Conservation (phyloP, 164 flowering plant species). For the Vitis rotundifolia region DNA sequence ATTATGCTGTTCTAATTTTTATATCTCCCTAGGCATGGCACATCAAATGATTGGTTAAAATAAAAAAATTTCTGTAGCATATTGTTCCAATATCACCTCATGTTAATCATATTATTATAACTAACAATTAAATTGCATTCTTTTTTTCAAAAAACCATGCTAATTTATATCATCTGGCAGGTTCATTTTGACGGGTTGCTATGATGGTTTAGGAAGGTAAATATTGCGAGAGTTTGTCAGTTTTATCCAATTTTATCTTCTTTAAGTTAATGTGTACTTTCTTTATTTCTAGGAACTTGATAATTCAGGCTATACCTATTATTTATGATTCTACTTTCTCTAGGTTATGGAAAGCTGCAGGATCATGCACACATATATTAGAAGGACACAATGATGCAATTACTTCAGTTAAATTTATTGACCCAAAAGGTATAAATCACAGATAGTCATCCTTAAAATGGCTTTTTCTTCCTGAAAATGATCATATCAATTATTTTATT, state of each 20-base stretch:
- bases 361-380: slow-evolving; percentile 68
- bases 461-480: background rate
- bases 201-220: slow-evolving; percentile 91
- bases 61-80: too few species aligned
- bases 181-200: slow-evolving; percentile 88
- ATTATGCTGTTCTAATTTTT: background rate
- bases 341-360: slow-evolving; percentile 85
- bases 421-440: slow-evolving; percentile 50
- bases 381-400: slow-evolving; percentile 82
- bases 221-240: background rate
- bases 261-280: background rate
- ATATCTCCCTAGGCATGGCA: background rate
- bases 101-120: too few species aligned
- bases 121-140: too few species aligned
- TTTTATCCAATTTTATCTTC: background rate
- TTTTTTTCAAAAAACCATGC: background rate
- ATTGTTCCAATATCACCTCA: too few species aligned
- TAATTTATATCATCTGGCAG: slow-evolving; percentile 42
- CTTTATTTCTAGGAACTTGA: background rate
- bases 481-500: background rate
- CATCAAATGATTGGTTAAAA: background rate
- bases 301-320: background rate
- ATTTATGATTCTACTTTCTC: background rate
- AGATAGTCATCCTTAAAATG: background rate
- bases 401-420: slow-evolving; percentile 61